phyloP scores from a whole-genome alignment of 208 protist species.

The Porcisia deanei region DNA sequence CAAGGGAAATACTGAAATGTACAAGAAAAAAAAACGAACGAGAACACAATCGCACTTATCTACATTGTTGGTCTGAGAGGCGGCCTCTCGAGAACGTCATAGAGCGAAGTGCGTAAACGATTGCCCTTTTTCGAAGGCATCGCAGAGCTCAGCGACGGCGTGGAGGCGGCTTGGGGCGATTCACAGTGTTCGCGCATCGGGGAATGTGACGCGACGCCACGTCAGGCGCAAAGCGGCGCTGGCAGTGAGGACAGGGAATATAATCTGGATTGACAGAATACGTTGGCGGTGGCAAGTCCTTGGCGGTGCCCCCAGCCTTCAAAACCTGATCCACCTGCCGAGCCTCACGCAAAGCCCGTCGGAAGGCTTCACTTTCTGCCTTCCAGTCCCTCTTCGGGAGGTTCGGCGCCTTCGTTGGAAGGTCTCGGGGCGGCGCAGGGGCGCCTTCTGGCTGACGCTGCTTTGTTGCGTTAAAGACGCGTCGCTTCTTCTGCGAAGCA shows the following conservation, averaged over 20 bases:
- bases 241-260: constrained; percentile 85
- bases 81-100: neutral
- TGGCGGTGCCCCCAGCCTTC: constrained; percentile 68
- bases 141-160: constrained; percentile 30
- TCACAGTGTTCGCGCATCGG: constrained; percentile 76
- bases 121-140: too few relatives aligned
- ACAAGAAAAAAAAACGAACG: neutral
- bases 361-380: constrained; percentile 83
- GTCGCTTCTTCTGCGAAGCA: constrained; percentile 47
- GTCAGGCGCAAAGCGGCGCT: constrained; percentile 79
- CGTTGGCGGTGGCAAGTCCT: constrained; percentile 84
- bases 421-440: neutral
- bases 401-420: neutral
- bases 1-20: neutral
- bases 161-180: constrained; percentile 85
- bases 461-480: constrained; percentile 81
- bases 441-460: constrained; percentile 43
- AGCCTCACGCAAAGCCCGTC: constrained; percentile 73
- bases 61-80: neutral
- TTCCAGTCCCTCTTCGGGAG: constrained; percentile 79
- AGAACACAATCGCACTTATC: neutral
- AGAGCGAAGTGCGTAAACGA: neutral
- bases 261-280: constrained; percentile 89
- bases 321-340: constrained; percentile 76
- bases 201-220: constrained; percentile 89